These are phyloP conservation scores for Alliaria petiolata DNA, from an alignment of 345 rosid species.

Conservation along the genomic window DNA sequence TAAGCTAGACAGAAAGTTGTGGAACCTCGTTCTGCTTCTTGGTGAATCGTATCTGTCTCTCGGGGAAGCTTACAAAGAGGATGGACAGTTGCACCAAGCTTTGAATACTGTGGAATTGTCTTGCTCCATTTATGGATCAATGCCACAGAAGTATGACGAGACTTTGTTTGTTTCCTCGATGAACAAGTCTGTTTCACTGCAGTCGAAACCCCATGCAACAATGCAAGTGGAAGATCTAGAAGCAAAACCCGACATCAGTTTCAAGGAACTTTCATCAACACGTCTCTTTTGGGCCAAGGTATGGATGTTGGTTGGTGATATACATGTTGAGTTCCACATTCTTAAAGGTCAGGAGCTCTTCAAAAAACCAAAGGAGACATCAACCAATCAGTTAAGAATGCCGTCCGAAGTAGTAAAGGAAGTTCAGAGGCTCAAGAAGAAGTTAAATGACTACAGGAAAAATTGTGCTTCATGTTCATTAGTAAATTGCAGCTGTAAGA, in stretches of 20 bases:
- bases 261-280: conserved; percentile 53
- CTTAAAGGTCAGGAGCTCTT: conserved; percentile 53
- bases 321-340: conserved; percentile 70
- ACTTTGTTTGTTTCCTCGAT: conserved; percentile 70
- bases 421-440: conserved; percentile 79
- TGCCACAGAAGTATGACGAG: conserved; percentile 79
- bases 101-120: conserved; percentile 80
- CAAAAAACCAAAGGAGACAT: conserved; percentile 36
- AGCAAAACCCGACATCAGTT: conserved; percentile 37
- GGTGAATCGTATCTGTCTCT: conserved; percentile 92
- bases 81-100: conserved; percentile 76
- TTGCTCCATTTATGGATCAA: conserved; percentile 81
- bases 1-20: conserved; percentile 70
- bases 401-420: conserved; percentile 81
- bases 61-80: conserved; percentile 83
- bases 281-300: conserved; percentile 88
- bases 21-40: conserved; percentile 96
- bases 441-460: conserved; percentile 50
- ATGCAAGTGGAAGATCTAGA: conserved; percentile 34
- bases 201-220: conserved; percentile 24
- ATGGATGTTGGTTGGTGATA: conserved; percentile 89
- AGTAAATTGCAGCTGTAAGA: conserved; percentile 88
- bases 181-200: conserved; percentile 35
- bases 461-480: conserved; percentile 82
- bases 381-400: conserved; percentile 58